phyloP scores from a whole-genome alignment of 805 yeast species.

The Candida fluviatilis region DNA sequence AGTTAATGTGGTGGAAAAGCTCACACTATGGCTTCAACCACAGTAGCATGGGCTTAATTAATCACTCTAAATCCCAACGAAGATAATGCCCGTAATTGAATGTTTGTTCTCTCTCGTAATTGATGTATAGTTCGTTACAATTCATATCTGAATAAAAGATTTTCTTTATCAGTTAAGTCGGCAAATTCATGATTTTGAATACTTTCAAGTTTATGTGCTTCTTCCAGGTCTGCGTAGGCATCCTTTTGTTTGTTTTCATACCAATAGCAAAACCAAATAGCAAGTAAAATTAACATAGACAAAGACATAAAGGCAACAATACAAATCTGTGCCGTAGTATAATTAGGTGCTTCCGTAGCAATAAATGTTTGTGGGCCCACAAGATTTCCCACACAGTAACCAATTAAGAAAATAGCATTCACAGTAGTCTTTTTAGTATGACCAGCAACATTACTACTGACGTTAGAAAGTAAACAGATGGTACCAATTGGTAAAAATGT shows the following conservation, averaged over 20 bases:
- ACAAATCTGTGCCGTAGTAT: slow-evolving; percentile 37
- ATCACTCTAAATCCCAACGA: too few relatives aligned
- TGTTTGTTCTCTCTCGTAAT: too few relatives aligned
- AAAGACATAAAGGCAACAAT: slow-evolving; percentile 32
- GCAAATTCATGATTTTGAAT: slow-evolving; percentile 43
- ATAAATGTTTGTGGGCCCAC: slow-evolving; percentile 53
- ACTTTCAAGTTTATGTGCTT: slow-evolving; percentile 17
- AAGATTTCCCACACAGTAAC: slow-evolving; percentile 52
- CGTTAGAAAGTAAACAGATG: slow-evolving; percentile 27
- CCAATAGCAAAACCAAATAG: slow-evolving; percentile 22
- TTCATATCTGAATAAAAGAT: slow-evolving; percentile 48
- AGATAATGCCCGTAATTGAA: too few relatives aligned
- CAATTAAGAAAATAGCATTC: slow-evolving; percentile 42
- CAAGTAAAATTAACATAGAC: slow-evolving; percentile 21
- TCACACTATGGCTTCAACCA: too few relatives aligned
- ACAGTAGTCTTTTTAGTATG: slow-evolving; percentile 51
- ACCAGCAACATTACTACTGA: slow-evolving; percentile 51
- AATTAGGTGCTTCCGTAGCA: slow-evolving; percentile 40
- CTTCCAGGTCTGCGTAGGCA: slow-evolving; percentile 7
- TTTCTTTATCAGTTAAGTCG: slow-evolving; percentile 53
- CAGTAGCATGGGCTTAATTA: too few relatives aligned
- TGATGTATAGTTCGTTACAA: too few relatives aligned
- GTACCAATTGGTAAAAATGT: slow-evolving; percentile 26
- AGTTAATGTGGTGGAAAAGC: too few relatives aligned
- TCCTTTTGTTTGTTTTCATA: slow-evolving; percentile 38